phyloP scores from a whole-genome alignment of 2,329 filamentous ascomycete genomes.

The Aspergillus tanneri region DNA sequence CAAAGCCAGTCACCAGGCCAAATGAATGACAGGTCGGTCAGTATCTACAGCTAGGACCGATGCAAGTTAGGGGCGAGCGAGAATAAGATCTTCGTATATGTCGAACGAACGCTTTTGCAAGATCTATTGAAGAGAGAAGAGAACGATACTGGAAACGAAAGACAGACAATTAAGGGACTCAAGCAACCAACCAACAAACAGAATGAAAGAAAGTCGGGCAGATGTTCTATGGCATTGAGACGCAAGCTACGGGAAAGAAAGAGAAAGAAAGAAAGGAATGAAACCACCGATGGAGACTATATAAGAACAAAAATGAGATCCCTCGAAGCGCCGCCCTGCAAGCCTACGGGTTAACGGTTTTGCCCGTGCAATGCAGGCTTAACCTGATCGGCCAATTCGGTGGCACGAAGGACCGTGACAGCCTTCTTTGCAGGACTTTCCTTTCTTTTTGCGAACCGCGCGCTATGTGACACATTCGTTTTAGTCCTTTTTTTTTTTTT shows the following conservation, averaged over 20 bases:
- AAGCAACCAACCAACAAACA: conserved; percentile 22
- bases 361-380: conserved; percentile 22
- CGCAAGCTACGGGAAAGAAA: conserved; percentile 15
- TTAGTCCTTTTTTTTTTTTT: conserved; percentile 10
- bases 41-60: conserved; percentile 11
- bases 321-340: conserved; percentile 1
- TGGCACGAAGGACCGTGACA: conserved; percentile 16
- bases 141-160: conserved; percentile 12
- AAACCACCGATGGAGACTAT: conserved; percentile 9
- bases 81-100: conserved; percentile 1
- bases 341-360: conserved; percentile 20
- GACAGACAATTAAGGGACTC: conserved; percentile 11
- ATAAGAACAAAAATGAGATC: conserved; percentile 15
- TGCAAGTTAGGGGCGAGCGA: not conserved
- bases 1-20: conserved; percentile 8
- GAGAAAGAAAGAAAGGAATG: conserved; percentile 8
- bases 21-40: conserved; percentile 2
- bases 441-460: conserved; percentile 3
- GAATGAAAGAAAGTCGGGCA: conserved; percentile 19
- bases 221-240: conserved; percentile 31
- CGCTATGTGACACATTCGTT: conserved; percentile 23
- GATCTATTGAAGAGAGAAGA: conserved; percentile 8
- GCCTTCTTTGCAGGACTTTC: conserved; percentile 11
- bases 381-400: conserved; percentile 17
- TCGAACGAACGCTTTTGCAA: not conserved